Percentiles rank a stretch among this genome's conserved stretches.
Conservation (phyloP, 805 yeast species). For the Lipomyces orientalis region DNA sequence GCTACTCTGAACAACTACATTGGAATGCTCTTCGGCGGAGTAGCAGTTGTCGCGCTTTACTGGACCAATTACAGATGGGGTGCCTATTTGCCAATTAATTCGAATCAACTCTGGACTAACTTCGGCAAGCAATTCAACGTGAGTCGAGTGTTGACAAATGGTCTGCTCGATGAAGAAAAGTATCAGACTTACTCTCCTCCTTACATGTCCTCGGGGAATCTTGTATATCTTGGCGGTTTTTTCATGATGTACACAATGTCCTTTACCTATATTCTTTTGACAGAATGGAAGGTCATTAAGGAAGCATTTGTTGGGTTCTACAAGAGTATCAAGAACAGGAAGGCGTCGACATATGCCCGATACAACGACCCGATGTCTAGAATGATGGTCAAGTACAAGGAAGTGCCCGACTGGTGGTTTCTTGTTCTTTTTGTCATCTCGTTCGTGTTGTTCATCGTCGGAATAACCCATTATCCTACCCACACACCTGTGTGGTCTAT, state of each 20-base stretch:
- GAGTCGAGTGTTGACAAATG: constrained; percentile 50
- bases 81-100: constrained; percentile 57
- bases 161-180: constrained; percentile 52
- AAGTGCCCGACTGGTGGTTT: constrained; percentile 70
- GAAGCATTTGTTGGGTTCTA: constrained; percentile 8
- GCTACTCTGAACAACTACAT: constrained; percentile 44
- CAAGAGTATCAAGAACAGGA: constrained; percentile 44
- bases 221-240: constrained; percentile 62
- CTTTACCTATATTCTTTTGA: constrained; percentile 49
- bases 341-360: constrained; percentile 66
- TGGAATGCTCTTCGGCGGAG: constrained; percentile 48
- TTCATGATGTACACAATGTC: constrained; percentile 64
- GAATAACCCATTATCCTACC: constrained; percentile 50
- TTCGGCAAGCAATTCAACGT: constrained; percentile 54
- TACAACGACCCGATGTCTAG: constrained; percentile 42
- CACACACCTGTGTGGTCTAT: constrained; percentile 66
- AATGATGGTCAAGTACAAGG: constrained; percentile 60
- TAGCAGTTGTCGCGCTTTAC: constrained; percentile 45
- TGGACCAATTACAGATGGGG: constrained; percentile 58
- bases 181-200: constrained; percentile 67
- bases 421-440: constrained; percentile 54
- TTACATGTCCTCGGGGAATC: constrained; percentile 65
- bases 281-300: constrained; percentile 19
- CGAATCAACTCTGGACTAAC: constrained; percentile 50
- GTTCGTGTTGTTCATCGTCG: constrained; percentile 51